Conservation (phyloP, 140 eudicot genomes). For the Senecio squalidus region DNA sequence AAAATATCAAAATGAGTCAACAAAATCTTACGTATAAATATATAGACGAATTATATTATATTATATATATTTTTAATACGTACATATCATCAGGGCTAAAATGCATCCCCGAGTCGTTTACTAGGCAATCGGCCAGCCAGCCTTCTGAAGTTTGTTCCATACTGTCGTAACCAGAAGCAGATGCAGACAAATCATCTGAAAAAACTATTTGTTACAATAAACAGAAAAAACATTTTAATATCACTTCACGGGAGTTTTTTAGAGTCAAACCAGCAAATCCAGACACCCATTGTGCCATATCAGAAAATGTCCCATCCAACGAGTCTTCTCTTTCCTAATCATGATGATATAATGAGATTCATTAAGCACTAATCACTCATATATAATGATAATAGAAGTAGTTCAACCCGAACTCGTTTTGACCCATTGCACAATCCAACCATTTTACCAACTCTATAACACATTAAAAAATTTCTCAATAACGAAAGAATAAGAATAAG, state of each 20-base stretch:
- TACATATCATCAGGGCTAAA: conserved; percentile 63
- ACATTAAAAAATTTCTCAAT: too few species aligned
- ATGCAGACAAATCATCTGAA: conserved; percentile 52
- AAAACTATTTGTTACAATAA: background rate
- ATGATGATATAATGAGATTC: conserved; percentile 6
- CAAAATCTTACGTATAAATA: background rate
- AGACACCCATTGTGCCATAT: conserved; percentile 82
- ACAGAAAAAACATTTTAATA: conserved; percentile 3
- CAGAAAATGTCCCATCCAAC: conserved; percentile 51
- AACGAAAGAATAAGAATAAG: too few species aligned
- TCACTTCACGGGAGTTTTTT: background rate
- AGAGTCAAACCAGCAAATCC: conserved; percentile 56
- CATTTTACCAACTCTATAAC: too few species aligned
- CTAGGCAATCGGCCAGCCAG: conserved; percentile 77
- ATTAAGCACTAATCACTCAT: background rate
- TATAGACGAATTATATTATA: background rate
- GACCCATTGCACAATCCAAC: too few species aligned
- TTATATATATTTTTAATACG: conserved; percentile 17
- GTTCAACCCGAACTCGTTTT: too few species aligned
- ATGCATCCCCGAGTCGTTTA: conserved; percentile 59
- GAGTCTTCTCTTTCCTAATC: conserved; percentile 62
- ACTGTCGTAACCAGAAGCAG: conserved; percentile 51
- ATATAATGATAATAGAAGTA: too few species aligned
- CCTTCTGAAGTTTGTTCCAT: conserved; percentile 64
- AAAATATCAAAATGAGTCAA: conserved; percentile 12